A percentile compares a stretch with the other conserved stretches of the same genome.
Conservation (phyloP, 352 stramenopile genomes). For the Pythium brassicae region DNA sequence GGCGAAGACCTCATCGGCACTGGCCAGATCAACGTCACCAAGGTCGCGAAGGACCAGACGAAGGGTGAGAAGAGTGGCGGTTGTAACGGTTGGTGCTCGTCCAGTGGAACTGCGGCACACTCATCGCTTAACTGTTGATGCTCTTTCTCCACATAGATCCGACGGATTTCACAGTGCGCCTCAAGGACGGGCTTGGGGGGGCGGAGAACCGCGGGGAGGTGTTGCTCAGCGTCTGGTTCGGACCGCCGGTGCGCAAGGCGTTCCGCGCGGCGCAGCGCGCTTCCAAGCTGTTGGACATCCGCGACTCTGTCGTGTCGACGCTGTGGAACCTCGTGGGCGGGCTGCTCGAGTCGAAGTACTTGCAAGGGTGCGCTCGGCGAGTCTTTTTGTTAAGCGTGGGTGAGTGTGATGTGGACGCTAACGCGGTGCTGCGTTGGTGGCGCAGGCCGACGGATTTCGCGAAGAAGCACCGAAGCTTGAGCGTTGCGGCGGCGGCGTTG, state of each 20-base stretch:
- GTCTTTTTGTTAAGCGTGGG: no score
- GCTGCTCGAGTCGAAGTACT: constrained; percentile 32
- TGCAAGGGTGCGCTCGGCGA: constrained; percentile 30
- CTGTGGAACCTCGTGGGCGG: constrained; percentile 38
- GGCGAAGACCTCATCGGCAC: constrained; percentile 70
- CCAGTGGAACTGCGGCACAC: neutral
- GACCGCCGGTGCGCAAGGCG: constrained; percentile 68
- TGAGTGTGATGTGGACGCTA: neutral
- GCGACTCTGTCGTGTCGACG: constrained; percentile 56
- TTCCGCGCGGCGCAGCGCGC: constrained; percentile 71
- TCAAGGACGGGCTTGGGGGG: constrained; percentile 42
- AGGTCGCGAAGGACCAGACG: constrained; percentile 37
- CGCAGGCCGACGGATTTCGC: constrained; percentile 49
- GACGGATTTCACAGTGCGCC: constrained; percentile 37
- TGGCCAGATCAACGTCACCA: constrained; percentile 47
- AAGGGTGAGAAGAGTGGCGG: constrained; percentile 13
- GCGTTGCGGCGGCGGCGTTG: constrained; percentile 48
- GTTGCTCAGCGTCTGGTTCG: constrained; percentile 65
- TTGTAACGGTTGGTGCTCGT: no score
- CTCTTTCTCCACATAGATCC: constrained; percentile 5
- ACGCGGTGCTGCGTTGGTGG: neutral
- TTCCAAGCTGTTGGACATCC: constrained; percentile 67
- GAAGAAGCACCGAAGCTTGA: constrained; percentile 76
- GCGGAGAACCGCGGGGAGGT: constrained; percentile 53
- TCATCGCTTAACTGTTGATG: constrained; percentile 1